Conservation (phyloP, 495 filamentous ascomycete species). For the Haplographium delicatum region DNA sequence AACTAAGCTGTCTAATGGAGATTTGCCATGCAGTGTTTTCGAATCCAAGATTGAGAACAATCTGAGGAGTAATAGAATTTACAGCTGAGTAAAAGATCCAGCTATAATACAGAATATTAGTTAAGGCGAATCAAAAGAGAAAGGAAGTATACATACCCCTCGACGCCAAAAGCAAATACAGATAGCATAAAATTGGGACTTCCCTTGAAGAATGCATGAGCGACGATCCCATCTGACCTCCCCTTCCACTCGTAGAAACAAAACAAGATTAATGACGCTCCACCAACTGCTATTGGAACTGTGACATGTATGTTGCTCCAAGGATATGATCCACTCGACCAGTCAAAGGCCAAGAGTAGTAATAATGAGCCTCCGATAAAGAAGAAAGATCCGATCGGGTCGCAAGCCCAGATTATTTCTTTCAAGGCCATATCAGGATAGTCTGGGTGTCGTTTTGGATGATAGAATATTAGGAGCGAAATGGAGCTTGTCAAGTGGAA, state of each 20-base stretch:
- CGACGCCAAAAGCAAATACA: constrained; percentile 48
- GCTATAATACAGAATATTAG: constrained; percentile 10
- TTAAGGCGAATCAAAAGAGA: background rate
- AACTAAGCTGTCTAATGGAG: constrained; percentile 44
- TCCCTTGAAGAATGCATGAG: constrained; percentile 48
- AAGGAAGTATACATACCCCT: constrained; percentile 29
- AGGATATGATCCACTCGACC: constrained; percentile 44
- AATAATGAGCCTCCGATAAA: constrained; percentile 43
- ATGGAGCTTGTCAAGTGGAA: constrained; percentile 43
- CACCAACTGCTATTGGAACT: constrained; percentile 33
- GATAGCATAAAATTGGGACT: constrained; percentile 48
- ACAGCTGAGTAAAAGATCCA: constrained; percentile 56
- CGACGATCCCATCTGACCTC: constrained; percentile 44
- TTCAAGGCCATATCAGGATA: constrained; percentile 35
- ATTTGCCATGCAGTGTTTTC: constrained; percentile 40
- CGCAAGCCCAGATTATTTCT: constrained; percentile 44
- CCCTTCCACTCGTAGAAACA: constrained; percentile 45
- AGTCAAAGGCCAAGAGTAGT: constrained; percentile 46
- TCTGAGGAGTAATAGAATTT: constrained; percentile 48
- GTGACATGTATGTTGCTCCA: constrained; percentile 45
- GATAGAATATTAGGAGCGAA: constrained; percentile 45
- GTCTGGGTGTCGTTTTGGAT: constrained; percentile 33
- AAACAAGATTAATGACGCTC: background rate
- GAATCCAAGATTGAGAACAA: constrained; percentile 49
- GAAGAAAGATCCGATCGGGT: constrained; percentile 45